Evolutionary conservation across 2,329 filamentous ascomycete species (phyloP), one percentile per base, ranked within the genome.

Genomic region (Dactylella cylindrospora): DNA sequence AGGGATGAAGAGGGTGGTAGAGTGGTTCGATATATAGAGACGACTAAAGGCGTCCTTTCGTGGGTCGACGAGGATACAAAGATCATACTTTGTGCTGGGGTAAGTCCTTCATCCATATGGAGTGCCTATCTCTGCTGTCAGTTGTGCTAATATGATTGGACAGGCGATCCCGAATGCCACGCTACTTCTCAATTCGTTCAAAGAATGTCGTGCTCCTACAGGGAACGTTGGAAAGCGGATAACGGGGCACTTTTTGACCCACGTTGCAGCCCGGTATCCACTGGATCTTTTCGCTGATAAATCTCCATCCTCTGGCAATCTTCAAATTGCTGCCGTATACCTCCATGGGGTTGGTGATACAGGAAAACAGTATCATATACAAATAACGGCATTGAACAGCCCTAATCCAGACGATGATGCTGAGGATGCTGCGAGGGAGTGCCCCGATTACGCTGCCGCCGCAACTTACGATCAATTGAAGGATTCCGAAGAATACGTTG

Each of bases 81-180:
- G 28, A 40, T 53, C 38, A 29, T 52, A 33, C 47, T 52, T 22
- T 52, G 47, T 15, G 47, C 47, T 17, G n/a, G n/a, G n/a, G n/a
- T n/a, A n/a, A n/a, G n/a, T n/a, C n/a, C n/a, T n/a, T n/a, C n/a
- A n/a, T n/a, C n/a, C n/a, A n/a, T n/a, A n/a, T n/a, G n/a, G n/a
- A n/a, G n/a, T n/a, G n/a, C n/a, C n/a, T n/a, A n/a, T n/a, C n/a
- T n/a, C n/a, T n/a, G n/a, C n/a, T n/a, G n/a, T n/a, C n/a, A n/a
- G n/a, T n/a, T n/a, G n/a, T n/a, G n/a, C n/a, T n/a, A n/a, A n/a
- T n/a, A n/a, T n/a, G n/a, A n/a, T n/a, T n/a, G n/a, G n/a, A n/a
- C n/a, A n/a, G n/a, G n/a, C n/a, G n/a, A n/a, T n/a, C n/a, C n/a
- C n/a, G n/a, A n/a, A n/a, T n/a, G n/a, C n/a, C n/a, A n/a, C n/a